Base-by-base conservation (phyloP, 2,329 filamentous ascomycete genomes). In the Pyrenochaeta sp. region DNA sequence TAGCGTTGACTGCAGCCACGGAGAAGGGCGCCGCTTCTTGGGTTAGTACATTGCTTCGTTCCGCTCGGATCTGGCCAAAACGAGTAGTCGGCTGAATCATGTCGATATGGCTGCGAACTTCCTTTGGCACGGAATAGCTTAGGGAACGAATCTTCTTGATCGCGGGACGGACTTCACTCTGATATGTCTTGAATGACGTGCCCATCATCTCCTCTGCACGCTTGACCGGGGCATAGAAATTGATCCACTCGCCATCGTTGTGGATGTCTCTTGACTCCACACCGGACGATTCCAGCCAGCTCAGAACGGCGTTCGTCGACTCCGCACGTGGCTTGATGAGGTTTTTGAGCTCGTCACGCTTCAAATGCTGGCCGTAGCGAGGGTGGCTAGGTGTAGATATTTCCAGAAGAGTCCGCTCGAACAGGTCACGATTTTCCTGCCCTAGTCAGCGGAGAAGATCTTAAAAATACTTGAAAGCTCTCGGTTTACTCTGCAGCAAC, bases 51-150 rank as follows among this genome's bases (percentile, higher is more conserved):
- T 74, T 74, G 27, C 72, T 79, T 44, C 65, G 70, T 55, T 84
- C 81, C 2, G 82, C 65, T 30, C 72, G 73, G 24, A 84, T 79
- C 54, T 82, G 78, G 19, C 85, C 84, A 57, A 90, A 90, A 39
- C 84, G 81, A 3, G 86, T 90, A 0, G 88, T 90, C 0, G 88
- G 88, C 72, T 90, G 86, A 48, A 90, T 85, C 69, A 89, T 81
- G 56, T 86, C 84, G 56, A 91, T 81, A 65, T 86, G 80, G 43
- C 78, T 67, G 51, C 82, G 80, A 7, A 91, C 73, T 0, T 81
- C 73, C 50, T 79, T 79, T 0, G 88, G 89, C 1, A 91, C 81
- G 0, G 86, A 89, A 74, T 91, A 91, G 46, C 82, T 78, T 15
- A 85, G 74, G 5, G 84, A 83, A 43, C 88, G 83, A 39, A 90